Percentiles rank a stretch among this genome's conserved stretches.
Conservation (phyloP, 306 rosid species). For the Canavalia gladiata region DNA sequence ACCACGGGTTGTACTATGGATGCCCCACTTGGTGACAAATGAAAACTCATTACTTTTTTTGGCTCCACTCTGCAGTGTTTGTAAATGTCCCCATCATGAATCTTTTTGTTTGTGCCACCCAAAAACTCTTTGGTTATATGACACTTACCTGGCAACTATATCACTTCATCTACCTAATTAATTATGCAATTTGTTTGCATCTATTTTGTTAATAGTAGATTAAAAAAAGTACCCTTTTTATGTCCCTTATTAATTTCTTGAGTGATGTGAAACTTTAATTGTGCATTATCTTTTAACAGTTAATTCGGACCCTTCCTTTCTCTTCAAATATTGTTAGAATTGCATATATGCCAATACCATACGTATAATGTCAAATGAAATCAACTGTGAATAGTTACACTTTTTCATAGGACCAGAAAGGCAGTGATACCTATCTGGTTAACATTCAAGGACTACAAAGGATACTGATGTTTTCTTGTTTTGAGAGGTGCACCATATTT, state of each 20-base stretch:
- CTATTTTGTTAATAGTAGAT: neutral
- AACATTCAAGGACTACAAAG: neutral
- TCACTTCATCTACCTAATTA: neutral
- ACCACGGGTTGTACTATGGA: neutral
- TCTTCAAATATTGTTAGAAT: neutral
- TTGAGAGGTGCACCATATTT: neutral
- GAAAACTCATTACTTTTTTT: neutral
- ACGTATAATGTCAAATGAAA: neutral
- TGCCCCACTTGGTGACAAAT: conserved; percentile 12
- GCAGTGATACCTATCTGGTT: neutral
- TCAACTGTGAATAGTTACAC: neutral
- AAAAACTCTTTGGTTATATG: neutral
- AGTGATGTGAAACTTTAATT: neutral
- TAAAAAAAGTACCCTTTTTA: neutral
- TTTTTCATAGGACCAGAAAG: neutral
- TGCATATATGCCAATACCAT: neutral
- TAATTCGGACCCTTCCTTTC: neutral
- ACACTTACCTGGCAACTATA: neutral
- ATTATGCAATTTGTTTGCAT: conserved; percentile 8
- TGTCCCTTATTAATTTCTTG: neutral
- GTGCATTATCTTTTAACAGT: neutral
- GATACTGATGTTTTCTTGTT: neutral
- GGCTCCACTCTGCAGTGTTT: conserved; percentile 24
- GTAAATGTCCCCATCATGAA: neutral
- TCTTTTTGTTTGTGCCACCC: neutral